Base-by-base conservation (phyloP, 208 protist genomes). In the Trypanosoma platydactyli region DNA sequence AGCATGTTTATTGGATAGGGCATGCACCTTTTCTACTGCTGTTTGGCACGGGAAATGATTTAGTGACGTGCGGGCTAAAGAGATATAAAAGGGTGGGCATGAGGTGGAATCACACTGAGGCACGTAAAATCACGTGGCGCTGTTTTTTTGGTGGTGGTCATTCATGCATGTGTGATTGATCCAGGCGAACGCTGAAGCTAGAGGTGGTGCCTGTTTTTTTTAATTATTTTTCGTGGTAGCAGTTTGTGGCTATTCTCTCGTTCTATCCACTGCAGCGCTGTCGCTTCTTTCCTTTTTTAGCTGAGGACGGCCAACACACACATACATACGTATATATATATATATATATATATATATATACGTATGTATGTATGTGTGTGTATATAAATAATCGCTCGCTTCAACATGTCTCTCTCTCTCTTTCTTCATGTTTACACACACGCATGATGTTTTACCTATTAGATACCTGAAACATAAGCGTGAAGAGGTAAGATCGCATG, bases 321-420 rank as follows among this genome's bases (percentile, higher is more conserved):
- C 54, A 42, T n/a, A 35, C 2, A n/a, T 30, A 29, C 29, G 29
- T 30, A 56, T 30, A 56, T 22, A 56, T 30, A 56, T 56, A 18
- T 62, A 42, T n/a, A 35, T 11, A n/a, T 30, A 29, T 13, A 56
- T 30, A 56, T 30, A 56, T 22, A 56, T 30, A 56, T 56, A 56
- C 42, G 40, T 59, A 59, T 59, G 40, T 59, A 45, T 59, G 40
- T 44, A 59, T 59, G 13, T 44, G 3, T 54, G 29, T 54, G 22
- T 52, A 52, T 13, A 52, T 52, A 22, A 22, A 52, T 52, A n/a
- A n/a, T n/a, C n/a, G n/a, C n/a, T n/a, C n/a, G n/a, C n/a, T n/a
- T n/a, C n/a, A n/a, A n/a, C n/a, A n/a, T 38, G 9, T 9, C 33
- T 11, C 33, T 38, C 33, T 38, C 33, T 9, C 33, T 9, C 33